Percentiles rank a stretch among this genome's conserved stretches.
Conservation (phyloP, 192 early-diverging fungal species). For the Oehlia diaphana region DNA sequence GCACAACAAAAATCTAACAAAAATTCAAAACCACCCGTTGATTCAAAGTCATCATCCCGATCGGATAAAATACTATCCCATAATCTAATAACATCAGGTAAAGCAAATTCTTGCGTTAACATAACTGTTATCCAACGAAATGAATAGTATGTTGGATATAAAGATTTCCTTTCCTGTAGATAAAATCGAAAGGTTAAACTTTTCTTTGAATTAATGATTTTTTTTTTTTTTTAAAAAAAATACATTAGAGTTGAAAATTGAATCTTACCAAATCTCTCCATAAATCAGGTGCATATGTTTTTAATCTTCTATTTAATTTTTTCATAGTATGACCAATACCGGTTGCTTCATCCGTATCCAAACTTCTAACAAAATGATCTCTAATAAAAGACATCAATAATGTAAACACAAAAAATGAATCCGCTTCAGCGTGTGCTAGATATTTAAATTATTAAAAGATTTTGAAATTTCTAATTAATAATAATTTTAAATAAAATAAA, state of each 20-base stretch:
- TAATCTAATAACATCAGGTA: constrained; percentile 75
- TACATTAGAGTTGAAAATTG: not conserved
- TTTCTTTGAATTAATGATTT: not conserved
- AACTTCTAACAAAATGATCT: constrained; percentile 77
- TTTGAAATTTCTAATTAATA: not conserved
- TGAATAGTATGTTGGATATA: constrained; percentile 73
- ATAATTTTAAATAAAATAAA: too few species aligned
- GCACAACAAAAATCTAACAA: constrained; percentile 73
- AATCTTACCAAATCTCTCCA: constrained; percentile 54
- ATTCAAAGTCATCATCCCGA: constrained; percentile 41
- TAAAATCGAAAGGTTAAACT: not conserved
- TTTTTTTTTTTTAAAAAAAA: not conserved
- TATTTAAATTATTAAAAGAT: not conserved
- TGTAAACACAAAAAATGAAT: constrained; percentile 78
- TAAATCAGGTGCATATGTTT: constrained; percentile 57
- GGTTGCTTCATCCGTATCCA: constrained; percentile 60
- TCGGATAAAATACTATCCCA: constrained; percentile 83
- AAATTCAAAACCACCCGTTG: constrained; percentile 56
- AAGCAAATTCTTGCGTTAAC: constrained; percentile 70
- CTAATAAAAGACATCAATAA: constrained; percentile 65
- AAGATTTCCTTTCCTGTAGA: constrained; percentile 48
- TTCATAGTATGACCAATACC: constrained; percentile 64
- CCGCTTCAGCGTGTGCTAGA: constrained; percentile 74
- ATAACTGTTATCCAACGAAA: constrained; percentile 82
- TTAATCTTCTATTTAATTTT: constrained; percentile 55